Evolutionary conservation across 305 asterid species (phyloP).

Genomic region (Withania somnifera): DNA sequence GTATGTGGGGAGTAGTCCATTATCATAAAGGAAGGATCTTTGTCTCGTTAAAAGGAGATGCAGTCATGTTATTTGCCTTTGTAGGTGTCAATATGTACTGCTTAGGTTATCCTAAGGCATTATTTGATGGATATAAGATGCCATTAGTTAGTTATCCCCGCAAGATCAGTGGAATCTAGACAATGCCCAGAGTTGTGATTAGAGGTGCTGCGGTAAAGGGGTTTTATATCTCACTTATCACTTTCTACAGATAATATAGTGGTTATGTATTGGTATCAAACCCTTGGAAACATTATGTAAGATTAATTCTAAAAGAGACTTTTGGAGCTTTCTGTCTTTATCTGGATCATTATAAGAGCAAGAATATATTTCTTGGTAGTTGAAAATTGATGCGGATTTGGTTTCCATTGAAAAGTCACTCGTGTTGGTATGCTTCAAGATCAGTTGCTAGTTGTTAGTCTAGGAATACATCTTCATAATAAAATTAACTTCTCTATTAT

Average conservation of each 20-base stretch:
- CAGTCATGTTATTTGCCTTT: background rate
- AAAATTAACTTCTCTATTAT: background rate
- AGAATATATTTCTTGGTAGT: background rate
- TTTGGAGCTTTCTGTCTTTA: background rate
- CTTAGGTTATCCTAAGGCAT: background rate
- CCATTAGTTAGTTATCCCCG: background rate
- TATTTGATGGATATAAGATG: background rate
- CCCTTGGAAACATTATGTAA: background rate
- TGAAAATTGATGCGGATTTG: background rate
- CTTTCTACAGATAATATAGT: background rate
- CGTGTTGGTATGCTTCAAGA: background rate
- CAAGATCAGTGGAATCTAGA: background rate
- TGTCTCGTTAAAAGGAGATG: background rate
- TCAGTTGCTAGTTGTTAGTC: background rate
- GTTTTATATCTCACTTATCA: background rate
- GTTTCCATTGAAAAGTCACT: background rate
- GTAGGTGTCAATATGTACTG: background rate
- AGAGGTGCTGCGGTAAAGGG: background rate
- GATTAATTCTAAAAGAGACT: background rate
- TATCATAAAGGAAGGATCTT: background rate
- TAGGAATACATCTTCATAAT: background rate
- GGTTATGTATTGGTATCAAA: background rate
- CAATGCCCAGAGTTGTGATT: background rate
- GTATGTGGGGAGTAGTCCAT: background rate
- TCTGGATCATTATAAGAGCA: background rate